A percentile compares a stretch with the other conserved stretches of the same genome.
phyloP scores from a whole-genome alignment of 2,329 filamentous ascomycete species.

The Chaetomiaceae sp. region DNA sequence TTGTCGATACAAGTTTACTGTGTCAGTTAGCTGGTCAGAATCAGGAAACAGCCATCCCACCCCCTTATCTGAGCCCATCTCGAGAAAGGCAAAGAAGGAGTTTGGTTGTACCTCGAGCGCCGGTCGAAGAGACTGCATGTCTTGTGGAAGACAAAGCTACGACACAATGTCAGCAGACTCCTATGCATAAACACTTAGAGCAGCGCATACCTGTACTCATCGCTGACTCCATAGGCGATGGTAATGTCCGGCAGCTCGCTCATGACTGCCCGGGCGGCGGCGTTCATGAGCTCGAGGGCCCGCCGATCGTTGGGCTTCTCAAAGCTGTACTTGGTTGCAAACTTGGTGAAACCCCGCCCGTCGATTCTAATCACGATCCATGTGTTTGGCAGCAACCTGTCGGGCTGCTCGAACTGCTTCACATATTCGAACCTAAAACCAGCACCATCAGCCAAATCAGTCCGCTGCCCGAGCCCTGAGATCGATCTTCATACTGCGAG shows the following conservation, averaged over 20 bases:
- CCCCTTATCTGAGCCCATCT: too few species aligned
- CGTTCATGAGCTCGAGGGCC: slow-evolving; percentile 91
- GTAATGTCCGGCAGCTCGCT: slow-evolving; percentile 77
- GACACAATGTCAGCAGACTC: slow-evolving; percentile 6
- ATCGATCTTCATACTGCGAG: slow-evolving; percentile 40
- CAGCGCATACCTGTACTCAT: slow-evolving; percentile 68
- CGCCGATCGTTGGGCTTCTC: slow-evolving; percentile 86
- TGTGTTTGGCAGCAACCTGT: slow-evolving; percentile 77
- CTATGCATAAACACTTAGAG: background rate
- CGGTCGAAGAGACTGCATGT: slow-evolving; percentile 77
- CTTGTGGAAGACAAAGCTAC: slow-evolving; percentile 86
- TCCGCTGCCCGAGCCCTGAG: background rate
- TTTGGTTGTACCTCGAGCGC: slow-evolving; percentile 57
- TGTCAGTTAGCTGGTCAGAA: slow-evolving; percentile 4
- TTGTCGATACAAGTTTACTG: slow-evolving; percentile 84
- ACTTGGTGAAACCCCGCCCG: slow-evolving; percentile 91
- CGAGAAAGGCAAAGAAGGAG: too few species aligned
- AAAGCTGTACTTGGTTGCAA: slow-evolving; percentile 78
- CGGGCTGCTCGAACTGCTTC: slow-evolving; percentile 76
- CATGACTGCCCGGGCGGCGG: slow-evolving; percentile 78
- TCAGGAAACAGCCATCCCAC: too few species aligned
- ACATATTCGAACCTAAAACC: slow-evolving; percentile 81
- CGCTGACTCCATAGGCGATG: slow-evolving; percentile 87
- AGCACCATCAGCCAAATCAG: slow-evolving; percentile 18
- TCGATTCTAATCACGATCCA: slow-evolving; percentile 95